A percentile compares a stretch with the other conserved stretches of the same genome.
These are phyloP conservation scores for Ilyonectria sp. DNA, from an alignment of 2,329 filamentous ascomycete species.

Conservation along the genomic window DNA sequence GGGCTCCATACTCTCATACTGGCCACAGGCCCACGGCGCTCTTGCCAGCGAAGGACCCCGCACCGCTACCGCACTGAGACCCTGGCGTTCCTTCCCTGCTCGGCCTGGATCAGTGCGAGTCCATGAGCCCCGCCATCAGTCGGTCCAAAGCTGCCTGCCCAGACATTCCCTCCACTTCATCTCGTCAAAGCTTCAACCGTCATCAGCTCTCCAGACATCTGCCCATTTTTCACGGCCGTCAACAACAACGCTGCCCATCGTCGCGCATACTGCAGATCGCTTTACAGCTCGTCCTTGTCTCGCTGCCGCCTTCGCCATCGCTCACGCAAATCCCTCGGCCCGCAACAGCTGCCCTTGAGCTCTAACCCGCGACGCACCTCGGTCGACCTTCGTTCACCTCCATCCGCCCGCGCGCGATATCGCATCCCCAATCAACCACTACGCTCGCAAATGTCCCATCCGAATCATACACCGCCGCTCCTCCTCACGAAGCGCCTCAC, in stretches of 20 bases:
- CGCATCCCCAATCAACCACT: conserved; percentile 2
- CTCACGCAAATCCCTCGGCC: conserved; percentile 16
- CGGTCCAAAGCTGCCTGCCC: conserved; percentile 15
- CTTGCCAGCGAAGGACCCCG: conserved; percentile 25
- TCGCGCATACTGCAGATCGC: not conserved
- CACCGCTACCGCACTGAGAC: conserved; percentile 12
- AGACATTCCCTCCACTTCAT: conserved; percentile 25
- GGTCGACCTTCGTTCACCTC: not conserved
- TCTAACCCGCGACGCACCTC: not conserved
- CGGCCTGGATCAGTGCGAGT: not conserved
- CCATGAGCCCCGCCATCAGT: conserved; percentile 12
- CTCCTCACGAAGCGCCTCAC: conserved; percentile 78
- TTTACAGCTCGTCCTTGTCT: not conserved
- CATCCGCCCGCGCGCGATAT: not conserved
- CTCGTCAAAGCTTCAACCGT: conserved; percentile 24
- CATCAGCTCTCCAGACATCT: conserved; percentile 10
- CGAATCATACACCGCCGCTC: conserved; percentile 66
- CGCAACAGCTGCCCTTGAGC: conserved; percentile 13
- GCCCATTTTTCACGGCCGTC: conserved; percentile 14
- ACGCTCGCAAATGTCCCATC: conserved; percentile 52
- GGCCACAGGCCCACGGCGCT: not conserved
- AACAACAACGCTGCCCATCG: not conserved
- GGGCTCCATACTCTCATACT: not conserved
- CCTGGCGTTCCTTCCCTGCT: not conserved
- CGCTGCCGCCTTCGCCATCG: not conserved